phyloP scores from a whole-genome alignment of 1,284 basidiomycete species.

The Pascua sp. region DNA sequence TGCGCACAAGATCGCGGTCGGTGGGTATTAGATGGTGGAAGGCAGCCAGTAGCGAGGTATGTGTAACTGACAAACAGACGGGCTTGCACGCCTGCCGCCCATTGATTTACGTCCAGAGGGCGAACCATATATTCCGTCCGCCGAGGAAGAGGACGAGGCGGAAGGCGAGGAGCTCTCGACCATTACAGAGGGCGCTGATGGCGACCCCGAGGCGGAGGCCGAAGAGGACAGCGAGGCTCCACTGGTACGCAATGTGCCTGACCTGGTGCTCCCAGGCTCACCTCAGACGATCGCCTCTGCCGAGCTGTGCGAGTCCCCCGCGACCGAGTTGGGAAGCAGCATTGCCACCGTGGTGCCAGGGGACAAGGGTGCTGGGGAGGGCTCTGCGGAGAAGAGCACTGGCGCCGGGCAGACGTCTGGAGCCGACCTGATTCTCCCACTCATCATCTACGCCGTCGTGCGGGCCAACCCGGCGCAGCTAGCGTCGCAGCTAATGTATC shows the following conservation, averaged over 20 bases:
- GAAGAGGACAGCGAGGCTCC: background rate
- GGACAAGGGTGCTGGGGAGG: background rate
- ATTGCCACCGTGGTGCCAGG: too few species aligned
- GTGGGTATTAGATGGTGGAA: constrained; percentile 18
- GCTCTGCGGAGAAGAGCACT: constrained; percentile 10
- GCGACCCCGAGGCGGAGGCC: background rate
- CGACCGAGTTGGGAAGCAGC: too few species aligned
- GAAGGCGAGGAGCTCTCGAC: background rate
- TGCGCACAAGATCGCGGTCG: constrained; percentile 73
- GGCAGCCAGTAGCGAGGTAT: background rate
- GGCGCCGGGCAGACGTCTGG: constrained; percentile 35
- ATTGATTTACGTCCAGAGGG: constrained; percentile 48
- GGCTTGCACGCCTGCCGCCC: constrained; percentile 40
- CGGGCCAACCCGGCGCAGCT: constrained; percentile 80
- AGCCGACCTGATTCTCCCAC: constrained; percentile 58
- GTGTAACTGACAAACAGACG: constrained; percentile 24
- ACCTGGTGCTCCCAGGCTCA: background rate
- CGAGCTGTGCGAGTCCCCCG: too few species aligned
- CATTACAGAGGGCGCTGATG: constrained; percentile 6
- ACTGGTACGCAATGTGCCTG: background rate
- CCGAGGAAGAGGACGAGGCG: background rate
- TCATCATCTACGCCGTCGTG: constrained; percentile 88
- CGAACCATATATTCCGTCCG: constrained; percentile 35
- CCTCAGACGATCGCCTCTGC: too few species aligned
- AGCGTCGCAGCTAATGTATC: constrained; percentile 79